phyloP scores from a whole-genome alignment of 108 stramenopile genomes.

The Pseudonitzschia pungens region DNA sequence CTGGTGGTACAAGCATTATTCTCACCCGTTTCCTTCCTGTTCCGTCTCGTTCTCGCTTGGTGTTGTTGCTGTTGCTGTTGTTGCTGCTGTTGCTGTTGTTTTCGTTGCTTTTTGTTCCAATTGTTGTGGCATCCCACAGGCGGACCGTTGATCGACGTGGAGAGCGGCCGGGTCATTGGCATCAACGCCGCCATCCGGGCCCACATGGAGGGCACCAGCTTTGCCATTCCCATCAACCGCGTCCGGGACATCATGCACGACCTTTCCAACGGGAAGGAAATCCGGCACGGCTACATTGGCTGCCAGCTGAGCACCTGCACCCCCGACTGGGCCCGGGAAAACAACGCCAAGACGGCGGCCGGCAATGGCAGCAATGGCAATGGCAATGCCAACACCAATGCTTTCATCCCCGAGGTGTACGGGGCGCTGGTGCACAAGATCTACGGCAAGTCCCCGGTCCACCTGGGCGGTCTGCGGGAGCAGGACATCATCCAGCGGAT shows the following conservation, averaged over 20 bases:
- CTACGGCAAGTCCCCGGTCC: conserved; percentile 72
- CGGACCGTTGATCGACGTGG: conserved; percentile 87
- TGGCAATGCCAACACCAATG: not conserved
- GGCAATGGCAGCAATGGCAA: conserved; percentile 19
- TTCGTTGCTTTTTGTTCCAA: not conserved
- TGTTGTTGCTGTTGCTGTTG: not conserved
- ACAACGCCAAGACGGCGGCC: conserved; percentile 42
- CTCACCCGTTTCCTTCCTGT: not conserved
- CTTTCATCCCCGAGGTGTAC: conserved; percentile 60
- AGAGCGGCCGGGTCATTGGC: conserved; percentile 79
- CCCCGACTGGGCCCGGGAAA: conserved; percentile 65
- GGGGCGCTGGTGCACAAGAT: conserved; percentile 81
- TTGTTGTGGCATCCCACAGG: conserved; percentile 32
- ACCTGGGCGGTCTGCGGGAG: conserved; percentile 62
- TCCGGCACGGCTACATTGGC: conserved; percentile 82
- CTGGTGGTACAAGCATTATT: not conserved
- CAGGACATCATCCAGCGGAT: conserved; percentile 78
- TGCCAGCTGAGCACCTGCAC: conserved; percentile 60
- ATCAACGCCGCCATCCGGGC: conserved; percentile 90
- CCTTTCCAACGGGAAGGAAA: conserved; percentile 61
- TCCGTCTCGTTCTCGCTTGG: not conserved
- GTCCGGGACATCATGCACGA: conserved; percentile 72
- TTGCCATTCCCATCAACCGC: conserved; percentile 88
- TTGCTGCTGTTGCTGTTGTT: not conserved
- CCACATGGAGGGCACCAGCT: conserved; percentile 89